Evolutionary conservation across 306 rosid species (phyloP).

Genomic region (Lagenaria siceraria): DNA sequence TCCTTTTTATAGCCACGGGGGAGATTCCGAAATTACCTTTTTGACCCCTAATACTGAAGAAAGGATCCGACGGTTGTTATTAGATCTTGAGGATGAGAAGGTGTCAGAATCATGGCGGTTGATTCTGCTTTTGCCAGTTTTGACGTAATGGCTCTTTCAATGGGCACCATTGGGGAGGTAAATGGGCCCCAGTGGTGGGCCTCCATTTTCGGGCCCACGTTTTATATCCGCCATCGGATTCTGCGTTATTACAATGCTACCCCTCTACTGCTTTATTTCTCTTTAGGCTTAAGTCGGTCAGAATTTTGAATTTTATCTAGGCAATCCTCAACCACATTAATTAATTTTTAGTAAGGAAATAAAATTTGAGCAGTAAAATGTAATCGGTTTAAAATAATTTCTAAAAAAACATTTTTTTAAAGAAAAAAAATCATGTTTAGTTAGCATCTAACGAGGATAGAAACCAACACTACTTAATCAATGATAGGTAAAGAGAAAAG

Average conservation of each 20-base stretch:
- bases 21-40: background rate
- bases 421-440: no score
- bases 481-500: no score
- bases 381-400: no score
- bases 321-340: no score
- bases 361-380: no score
- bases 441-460: no score
- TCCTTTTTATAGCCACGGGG: background rate
- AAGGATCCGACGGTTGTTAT: background rate
- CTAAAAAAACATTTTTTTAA: no score
- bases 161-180: background rate
- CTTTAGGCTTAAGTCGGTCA: no score
- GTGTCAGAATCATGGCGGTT: constrained; percentile 6
- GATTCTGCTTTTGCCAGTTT: background rate
- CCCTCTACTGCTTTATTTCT: background rate
- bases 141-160: background rate
- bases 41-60: background rate
- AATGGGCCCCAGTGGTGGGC: background rate
- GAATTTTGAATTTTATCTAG: no score
- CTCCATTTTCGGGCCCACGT: background rate
- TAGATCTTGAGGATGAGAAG: background rate
- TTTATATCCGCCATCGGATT: background rate
- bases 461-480: no score
- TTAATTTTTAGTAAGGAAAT: no score
- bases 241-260: background rate